phyloP scores from a whole-genome alignment of 2,329 filamentous ascomycete genomes.

The Aspergillus felis region DNA sequence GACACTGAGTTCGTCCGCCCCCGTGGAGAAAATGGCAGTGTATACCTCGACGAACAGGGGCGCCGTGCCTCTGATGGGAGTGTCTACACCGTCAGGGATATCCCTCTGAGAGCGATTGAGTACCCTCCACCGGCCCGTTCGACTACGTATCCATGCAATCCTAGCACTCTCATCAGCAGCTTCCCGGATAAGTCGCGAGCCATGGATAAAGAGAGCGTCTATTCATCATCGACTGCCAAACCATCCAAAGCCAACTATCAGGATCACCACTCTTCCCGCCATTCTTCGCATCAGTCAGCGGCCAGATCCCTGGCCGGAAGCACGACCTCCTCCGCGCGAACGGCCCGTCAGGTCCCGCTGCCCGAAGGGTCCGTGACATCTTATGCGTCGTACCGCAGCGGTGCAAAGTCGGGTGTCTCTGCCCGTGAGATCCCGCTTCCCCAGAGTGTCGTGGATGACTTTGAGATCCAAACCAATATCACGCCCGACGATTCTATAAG shows the following conservation, averaged over 20 bases:
- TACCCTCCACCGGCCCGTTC: constrained; percentile 28
- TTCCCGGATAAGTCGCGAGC: constrained; percentile 33
- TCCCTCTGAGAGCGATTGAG: constrained; percentile 39
- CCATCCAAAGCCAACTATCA: constrained; percentile 27
- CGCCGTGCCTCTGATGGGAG: constrained; percentile 37
- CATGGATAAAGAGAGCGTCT: constrained; percentile 28
- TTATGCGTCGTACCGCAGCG: constrained; percentile 22
- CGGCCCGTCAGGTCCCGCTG: constrained; percentile 35
- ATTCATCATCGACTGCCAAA: constrained; percentile 36
- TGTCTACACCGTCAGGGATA: constrained; percentile 31
- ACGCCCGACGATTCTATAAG: constrained; percentile 76
- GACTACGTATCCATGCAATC: constrained; percentile 25
- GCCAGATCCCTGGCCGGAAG: constrained; percentile 20
- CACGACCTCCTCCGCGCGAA: constrained; percentile 29
- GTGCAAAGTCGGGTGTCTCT: constrained; percentile 16
- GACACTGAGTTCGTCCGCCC: constrained; percentile 29
- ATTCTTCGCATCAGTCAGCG: constrained; percentile 21
- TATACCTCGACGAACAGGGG: constrained; percentile 26
- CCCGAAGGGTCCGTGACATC: constrained; percentile 29
- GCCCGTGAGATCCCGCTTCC: constrained; percentile 29
- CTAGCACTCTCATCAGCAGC: constrained; percentile 42
- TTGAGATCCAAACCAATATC: constrained; percentile 53
- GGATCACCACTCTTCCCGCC: constrained; percentile 18
- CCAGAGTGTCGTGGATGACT: constrained; percentile 26
- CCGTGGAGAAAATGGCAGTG: constrained; percentile 12